Percentiles rank a stretch among this genome's conserved stretches.
These are phyloP conservation scores for Cymbidium sinense DNA, from an alignment of 106 monocot genomes.

Conservation along the genomic window DNA sequence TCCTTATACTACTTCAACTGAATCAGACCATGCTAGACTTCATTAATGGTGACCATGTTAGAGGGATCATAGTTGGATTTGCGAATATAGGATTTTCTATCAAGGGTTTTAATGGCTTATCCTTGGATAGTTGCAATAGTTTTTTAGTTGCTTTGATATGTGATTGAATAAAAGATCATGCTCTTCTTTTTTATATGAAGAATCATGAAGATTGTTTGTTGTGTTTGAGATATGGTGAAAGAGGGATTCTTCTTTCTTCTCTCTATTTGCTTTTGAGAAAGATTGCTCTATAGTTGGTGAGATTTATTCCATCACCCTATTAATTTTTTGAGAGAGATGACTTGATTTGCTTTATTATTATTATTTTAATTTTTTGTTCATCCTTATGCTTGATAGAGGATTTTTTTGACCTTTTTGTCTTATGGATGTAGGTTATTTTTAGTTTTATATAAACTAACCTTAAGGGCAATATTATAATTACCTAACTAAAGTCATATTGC, in stretches of 20 bases:
- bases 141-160: too few species aligned
- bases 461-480: too few species aligned
- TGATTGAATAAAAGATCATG: too few species aligned
- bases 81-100: not conserved
- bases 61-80: not conserved
- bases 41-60: not conserved
- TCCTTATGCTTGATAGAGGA: not conserved
- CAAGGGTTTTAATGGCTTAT: not conserved
- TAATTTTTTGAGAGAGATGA: not conserved
- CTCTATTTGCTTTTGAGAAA: not conserved
- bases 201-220: too few species aligned
- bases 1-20: not conserved
- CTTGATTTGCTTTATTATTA: not conserved
- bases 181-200: not conserved
- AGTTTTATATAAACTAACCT: too few species aligned
- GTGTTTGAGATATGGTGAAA: too few species aligned
- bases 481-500: too few species aligned
- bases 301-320: not conserved
- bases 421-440: not conserved
- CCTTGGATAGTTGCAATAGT: not conserved
- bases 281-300: not conserved
- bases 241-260: too few species aligned
- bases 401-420: not conserved
- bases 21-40: not conserved
- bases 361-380: not conserved